phyloP scores from a whole-genome alignment of 306 rosid species.

The Gastrolobium bilobum region DNA sequence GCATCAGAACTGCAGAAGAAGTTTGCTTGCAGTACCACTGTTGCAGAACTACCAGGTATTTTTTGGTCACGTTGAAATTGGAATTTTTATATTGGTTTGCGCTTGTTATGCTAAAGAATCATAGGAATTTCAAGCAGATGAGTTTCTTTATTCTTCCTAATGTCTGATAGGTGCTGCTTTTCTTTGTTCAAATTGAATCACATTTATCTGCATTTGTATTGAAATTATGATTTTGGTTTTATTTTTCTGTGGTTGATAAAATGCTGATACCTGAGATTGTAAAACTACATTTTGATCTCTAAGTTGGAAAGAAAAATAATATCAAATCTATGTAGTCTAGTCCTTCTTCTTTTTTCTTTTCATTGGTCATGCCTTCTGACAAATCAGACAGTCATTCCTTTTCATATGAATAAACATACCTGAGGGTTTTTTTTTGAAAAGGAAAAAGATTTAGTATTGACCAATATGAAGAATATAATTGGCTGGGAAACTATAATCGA shows the following conservation, averaged over 20 bases:
- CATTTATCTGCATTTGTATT: constrained; percentile 1
- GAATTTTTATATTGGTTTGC: constrained; percentile 2
- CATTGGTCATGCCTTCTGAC: constrained; percentile 11
- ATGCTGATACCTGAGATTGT: not conserved
- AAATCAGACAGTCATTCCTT: not conserved
- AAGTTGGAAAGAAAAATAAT: constrained; percentile 15
- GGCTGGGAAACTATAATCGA: not conserved
- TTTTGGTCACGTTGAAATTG: constrained; percentile 32
- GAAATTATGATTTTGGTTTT: constrained; percentile 6
- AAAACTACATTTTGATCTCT: not conserved
- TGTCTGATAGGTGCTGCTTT: constrained; percentile 14
- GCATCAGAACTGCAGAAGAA: constrained; percentile 95
- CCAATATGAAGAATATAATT: not conserved
- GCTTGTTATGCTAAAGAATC: constrained; percentile 18
- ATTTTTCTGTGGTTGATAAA: constrained; percentile 6
- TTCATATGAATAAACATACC: not conserved
- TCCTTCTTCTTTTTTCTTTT: not conserved
- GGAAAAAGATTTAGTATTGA: not conserved
- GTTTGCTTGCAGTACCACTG: constrained; percentile 94
- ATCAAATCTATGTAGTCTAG: constrained; percentile 7
- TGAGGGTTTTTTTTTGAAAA: not conserved
- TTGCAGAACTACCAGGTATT: constrained; percentile 88
- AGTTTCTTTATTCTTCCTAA: not conserved
- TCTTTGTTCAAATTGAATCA: constrained; percentile 13
- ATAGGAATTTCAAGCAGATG: not conserved